These are phyloP conservation scores for Scalesia atractyloides DNA, from an alignment of 129 eudicot genomes.

Conservation along the genomic window DNA sequence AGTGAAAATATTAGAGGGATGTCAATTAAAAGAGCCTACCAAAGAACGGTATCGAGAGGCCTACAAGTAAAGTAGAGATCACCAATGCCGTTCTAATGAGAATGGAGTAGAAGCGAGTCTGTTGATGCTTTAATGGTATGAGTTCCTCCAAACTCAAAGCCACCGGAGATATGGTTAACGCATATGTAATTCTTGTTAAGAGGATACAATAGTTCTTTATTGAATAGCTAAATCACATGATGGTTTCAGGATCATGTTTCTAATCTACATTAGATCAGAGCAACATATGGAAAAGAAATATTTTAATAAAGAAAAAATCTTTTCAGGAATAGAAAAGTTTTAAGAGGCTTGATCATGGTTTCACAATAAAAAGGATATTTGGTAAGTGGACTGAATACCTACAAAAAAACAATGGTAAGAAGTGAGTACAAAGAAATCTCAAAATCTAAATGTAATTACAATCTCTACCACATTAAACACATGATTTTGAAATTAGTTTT, in stretches of 20 bases:
- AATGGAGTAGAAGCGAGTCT: conserved; percentile 53
- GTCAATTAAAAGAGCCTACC: conserved; percentile 38
- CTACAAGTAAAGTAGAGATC: conserved; percentile 68
- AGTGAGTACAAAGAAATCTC: conserved; percentile 16
- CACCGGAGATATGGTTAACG: conserved; percentile 76
- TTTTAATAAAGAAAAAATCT: neutral
- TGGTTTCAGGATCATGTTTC: conserved; percentile 5
- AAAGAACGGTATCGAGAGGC: conserved; percentile 68
- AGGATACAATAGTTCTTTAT: conserved; percentile 10
- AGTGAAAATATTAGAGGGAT: too few relatives aligned
- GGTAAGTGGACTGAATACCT: conserved; percentile 90
- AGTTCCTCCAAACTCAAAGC: conserved; percentile 84
- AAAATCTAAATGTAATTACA: neutral
- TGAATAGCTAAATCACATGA: neutral
- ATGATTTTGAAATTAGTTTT: too few relatives aligned
- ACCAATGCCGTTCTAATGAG: conserved; percentile 77
- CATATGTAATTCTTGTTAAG: conserved; percentile 60
- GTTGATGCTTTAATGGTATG: conserved; percentile 50
- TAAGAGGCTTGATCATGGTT: conserved; percentile 4
- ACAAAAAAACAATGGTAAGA: conserved; percentile 35
- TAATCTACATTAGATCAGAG: neutral
- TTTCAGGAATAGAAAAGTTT: neutral
- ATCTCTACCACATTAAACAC: neutral
- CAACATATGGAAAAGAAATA: neutral
- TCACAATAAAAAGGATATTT: conserved; percentile 73